phyloP scores from a whole-genome alignment of 2,329 filamentous ascomycete genomes.

The Monilinia aucupariae region DNA sequence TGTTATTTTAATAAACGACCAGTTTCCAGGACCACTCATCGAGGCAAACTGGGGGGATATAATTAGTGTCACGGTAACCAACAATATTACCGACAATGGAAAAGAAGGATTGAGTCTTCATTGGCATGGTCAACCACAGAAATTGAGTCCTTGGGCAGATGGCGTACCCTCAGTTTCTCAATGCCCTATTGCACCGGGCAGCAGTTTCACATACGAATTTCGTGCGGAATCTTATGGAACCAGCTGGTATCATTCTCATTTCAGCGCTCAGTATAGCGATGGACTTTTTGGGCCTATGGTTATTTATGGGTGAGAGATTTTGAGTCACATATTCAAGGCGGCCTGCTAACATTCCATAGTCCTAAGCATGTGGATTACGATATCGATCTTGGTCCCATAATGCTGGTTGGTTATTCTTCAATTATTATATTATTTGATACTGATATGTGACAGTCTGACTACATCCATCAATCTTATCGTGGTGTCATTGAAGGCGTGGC shows the following conservation, averaged over 20 bases:
- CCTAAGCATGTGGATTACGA: slow-evolving; percentile 54
- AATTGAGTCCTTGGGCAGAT: slow-evolving; percentile 33
- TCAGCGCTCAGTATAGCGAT: slow-evolving; percentile 43
- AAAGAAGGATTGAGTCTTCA: slow-evolving; percentile 37
- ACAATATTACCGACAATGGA: slow-evolving; percentile 49
- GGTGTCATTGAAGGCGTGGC: slow-evolving; percentile 13
- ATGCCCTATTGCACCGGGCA: slow-evolving; percentile 54
- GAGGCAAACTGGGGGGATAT: slow-evolving; percentile 35
- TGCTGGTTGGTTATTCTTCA: slow-evolving; percentile 18
- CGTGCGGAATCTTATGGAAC: slow-evolving; percentile 40
- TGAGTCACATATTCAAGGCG: too few relatives aligned
- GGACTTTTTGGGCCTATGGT: slow-evolving; percentile 55
- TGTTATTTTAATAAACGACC: slow-evolving; percentile 42
- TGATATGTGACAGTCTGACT: slow-evolving; percentile 29
- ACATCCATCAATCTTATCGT: slow-evolving; percentile 40
- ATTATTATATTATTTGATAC: neutral
- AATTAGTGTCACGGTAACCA: slow-evolving; percentile 60
- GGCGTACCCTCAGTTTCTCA: slow-evolving; percentile 47
- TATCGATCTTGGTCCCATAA: slow-evolving; percentile 51
- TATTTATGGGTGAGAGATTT: slow-evolving; percentile 42
- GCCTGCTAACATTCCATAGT: slow-evolving; percentile 25
- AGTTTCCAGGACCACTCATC: slow-evolving; percentile 33
- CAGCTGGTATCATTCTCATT: slow-evolving; percentile 57
- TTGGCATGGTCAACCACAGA: slow-evolving; percentile 46
- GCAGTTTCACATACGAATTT: slow-evolving; percentile 24